These are phyloP conservation scores for Handroanthus guayacan DNA, from an alignment of 257 asterid genomes.

Conservation along the genomic window DNA sequence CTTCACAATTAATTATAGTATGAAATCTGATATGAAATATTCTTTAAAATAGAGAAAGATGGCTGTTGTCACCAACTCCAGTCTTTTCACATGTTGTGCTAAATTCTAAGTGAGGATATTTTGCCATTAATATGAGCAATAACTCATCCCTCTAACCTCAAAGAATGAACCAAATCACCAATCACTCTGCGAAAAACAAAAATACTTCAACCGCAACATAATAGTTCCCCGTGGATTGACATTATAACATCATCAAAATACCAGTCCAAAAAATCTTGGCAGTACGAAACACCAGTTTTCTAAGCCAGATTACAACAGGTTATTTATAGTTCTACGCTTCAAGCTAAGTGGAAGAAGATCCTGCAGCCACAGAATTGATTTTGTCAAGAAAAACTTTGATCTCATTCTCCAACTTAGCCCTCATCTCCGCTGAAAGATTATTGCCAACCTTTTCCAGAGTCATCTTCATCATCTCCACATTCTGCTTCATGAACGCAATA, in stretches of 20 bases:
- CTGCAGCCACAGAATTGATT: constrained; percentile 54
- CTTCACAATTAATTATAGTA: no score
- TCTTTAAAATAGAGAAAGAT: no score
- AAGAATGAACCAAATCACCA: no score
- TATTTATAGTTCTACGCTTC: constrained; percentile 29
- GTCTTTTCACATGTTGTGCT: no score
- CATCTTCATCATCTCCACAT: constrained; percentile 78
- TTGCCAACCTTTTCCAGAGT: constrained; percentile 75
- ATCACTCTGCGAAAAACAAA: no score
- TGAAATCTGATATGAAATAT: no score
- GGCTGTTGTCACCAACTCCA: no score
- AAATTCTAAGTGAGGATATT: no score
- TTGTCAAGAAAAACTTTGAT: constrained; percentile 61
- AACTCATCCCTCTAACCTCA: no score
- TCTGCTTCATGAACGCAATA: constrained; percentile 58
- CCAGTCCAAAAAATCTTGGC: constrained; percentile 25
- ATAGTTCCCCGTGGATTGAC: no score
- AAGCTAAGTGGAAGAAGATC: constrained; percentile 50
- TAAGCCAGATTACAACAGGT: constrained; percentile 1
- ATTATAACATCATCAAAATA: constrained; percentile 33
- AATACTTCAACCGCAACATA: no score
- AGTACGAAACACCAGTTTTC: constrained; percentile 24
- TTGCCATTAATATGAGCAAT: no score
- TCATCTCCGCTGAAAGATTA: constrained; percentile 60
- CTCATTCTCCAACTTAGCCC: constrained; percentile 72